phyloP scores from a whole-genome alignment of 2,329 filamentous ascomycete species.

The Eurotiales sp. region DNA sequence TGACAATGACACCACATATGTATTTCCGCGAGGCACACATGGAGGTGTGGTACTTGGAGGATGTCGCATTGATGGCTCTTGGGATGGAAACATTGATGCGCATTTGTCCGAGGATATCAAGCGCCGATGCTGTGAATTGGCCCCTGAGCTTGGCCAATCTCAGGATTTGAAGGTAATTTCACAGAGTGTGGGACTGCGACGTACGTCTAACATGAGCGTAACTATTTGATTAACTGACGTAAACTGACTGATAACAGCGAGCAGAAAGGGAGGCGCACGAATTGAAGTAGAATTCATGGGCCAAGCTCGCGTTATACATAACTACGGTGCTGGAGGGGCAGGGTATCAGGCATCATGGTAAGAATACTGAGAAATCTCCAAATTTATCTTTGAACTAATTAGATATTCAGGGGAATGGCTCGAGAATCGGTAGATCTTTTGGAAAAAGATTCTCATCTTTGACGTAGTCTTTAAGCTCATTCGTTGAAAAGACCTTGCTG shows the following conservation, averaged over 20 bases:
- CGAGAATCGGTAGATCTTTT: neutral
- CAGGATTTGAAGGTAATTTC: neutral
- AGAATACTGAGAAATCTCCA: neutral
- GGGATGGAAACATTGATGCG: constrained; percentile 34
- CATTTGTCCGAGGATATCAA: constrained; percentile 25
- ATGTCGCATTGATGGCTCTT: constrained; percentile 12
- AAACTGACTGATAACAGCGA: neutral
- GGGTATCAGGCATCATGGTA: constrained; percentile 11
- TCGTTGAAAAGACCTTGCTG: neutral
- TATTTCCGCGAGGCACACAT: neutral
- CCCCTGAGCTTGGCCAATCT: constrained; percentile 24
- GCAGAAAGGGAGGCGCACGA: neutral
- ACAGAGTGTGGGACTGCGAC: neutral
- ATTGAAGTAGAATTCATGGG: neutral
- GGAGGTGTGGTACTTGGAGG: constrained; percentile 1
- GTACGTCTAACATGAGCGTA: neutral
- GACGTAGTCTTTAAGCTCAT: neutral
- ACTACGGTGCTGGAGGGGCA: constrained; percentile 24
- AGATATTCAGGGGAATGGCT: neutral
- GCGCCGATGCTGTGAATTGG: constrained; percentile 30
- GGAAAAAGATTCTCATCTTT: neutral
- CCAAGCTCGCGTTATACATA: constrained; percentile 19
- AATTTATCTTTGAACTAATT: neutral
- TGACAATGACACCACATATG: constrained; percentile 2
- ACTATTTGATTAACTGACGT: neutral